A percentile compares a stretch with the other conserved stretches of the same genome.
These are phyloP conservation scores for Umbelopsis sp. DNA, from an alignment of 192 early-diverging fungal species.

Conservation along the genomic window DNA sequence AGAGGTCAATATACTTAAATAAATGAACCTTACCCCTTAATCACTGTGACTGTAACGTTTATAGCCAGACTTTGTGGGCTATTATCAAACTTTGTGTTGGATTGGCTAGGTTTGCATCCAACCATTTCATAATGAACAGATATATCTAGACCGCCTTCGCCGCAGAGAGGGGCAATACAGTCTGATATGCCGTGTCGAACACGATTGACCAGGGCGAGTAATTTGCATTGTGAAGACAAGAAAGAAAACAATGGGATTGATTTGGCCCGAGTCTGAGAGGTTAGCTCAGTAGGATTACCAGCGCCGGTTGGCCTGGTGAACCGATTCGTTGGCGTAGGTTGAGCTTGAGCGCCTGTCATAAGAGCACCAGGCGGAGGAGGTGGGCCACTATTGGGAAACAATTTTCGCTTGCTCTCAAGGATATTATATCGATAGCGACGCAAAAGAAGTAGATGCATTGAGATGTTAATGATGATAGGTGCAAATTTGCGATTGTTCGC, in stretches of 20 bases:
- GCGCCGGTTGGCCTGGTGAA: not conserved
- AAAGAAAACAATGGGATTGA: constrained; percentile 15
- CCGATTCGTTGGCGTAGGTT: not conserved
- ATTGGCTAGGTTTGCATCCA: not conserved
- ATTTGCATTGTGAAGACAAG: constrained; percentile 32
- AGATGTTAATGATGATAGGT: constrained; percentile 25
- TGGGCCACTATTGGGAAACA: not conserved
- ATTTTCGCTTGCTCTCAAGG: constrained; percentile 24
- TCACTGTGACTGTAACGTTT: constrained; percentile 31
- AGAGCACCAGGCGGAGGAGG: not conserved
- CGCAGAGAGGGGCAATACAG: constrained; percentile 28
- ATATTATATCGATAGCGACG: constrained; percentile 36
- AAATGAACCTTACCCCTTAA: constrained; percentile 35
- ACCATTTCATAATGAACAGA: constrained; percentile 35
- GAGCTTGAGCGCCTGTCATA: not conserved
- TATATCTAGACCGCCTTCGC: constrained; percentile 32
- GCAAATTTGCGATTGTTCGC: constrained; percentile 16
- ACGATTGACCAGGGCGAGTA: constrained; percentile 34
- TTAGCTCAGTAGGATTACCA: not conserved
- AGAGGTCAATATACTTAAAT: not conserved
- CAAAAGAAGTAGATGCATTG: constrained; percentile 34
- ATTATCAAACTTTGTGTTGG: not conserved
- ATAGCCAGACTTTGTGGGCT: constrained; percentile 16
- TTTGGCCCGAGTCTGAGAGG: constrained; percentile 22
- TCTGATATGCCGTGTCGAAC: constrained; percentile 31